Evolutionary conservation across 1,284 basidiomycete species (phyloP).

Genomic region (Trichosporon sp.): DNA sequence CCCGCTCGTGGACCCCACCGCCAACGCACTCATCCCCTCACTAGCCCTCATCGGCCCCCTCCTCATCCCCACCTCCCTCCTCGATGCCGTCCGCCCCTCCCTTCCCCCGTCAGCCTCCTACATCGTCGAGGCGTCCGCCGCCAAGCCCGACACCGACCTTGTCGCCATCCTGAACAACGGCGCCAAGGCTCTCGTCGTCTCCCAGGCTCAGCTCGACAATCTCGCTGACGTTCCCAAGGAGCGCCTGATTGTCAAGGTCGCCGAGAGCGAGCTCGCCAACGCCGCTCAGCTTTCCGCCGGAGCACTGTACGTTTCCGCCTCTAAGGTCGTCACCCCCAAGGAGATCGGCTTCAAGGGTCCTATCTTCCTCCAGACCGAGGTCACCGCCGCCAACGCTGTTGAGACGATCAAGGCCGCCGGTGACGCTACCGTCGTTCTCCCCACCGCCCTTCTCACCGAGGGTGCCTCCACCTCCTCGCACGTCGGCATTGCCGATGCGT

Average conservation of each 20-base stretch:
- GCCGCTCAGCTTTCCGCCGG: slow-evolving; percentile 41
- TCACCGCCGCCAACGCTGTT: slow-evolving; percentile 64
- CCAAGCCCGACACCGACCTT: slow-evolving; percentile 64
- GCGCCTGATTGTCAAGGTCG: slow-evolving; percentile 72
- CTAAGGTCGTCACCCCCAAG: slow-evolving; percentile 62
- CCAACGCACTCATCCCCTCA: slow-evolving; percentile 62
- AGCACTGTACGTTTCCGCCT: slow-evolving; percentile 42
- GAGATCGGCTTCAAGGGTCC: slow-evolving; percentile 66
- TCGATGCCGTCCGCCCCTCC: slow-evolving; percentile 44
- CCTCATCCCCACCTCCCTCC: slow-evolving; percentile 60
- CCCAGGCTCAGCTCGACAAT: slow-evolving; percentile 67
- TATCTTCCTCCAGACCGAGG: slow-evolving; percentile 60
- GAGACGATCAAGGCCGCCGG: slow-evolving; percentile 65
- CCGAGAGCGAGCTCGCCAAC: slow-evolving; percentile 71
- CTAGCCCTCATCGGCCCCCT: slow-evolving; percentile 76
- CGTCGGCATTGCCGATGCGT: slow-evolving; percentile 80
- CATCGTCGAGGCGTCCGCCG: slow-evolving; percentile 64
- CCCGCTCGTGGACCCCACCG: slow-evolving; percentile 54
- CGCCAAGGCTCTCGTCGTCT: slow-evolving; percentile 73
- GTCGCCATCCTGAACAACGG: slow-evolving; percentile 73
- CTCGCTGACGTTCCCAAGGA: slow-evolving; percentile 66
- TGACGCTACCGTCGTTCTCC: slow-evolving; percentile 73
- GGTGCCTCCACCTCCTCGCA: slow-evolving; percentile 61
- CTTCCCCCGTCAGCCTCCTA: slow-evolving; percentile 52
- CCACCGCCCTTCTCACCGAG: slow-evolving; percentile 71